Base-by-base conservation (phyloP, 352 stramenopile genomes). In the Phytophthora hybrid region DNA sequence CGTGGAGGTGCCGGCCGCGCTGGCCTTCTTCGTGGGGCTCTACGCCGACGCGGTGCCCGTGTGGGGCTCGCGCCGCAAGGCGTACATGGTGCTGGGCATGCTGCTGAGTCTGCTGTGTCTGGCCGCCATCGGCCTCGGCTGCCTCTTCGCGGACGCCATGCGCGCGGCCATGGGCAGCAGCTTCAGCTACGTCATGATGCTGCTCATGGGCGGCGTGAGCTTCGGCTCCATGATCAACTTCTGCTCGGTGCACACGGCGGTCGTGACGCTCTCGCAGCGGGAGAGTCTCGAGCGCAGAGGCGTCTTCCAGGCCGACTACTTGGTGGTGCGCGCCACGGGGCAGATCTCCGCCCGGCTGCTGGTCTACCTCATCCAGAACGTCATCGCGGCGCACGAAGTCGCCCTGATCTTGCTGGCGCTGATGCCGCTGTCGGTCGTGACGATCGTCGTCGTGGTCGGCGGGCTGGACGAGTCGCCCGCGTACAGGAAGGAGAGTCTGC, bases 21-120 rank as follows among this genome's bases (percentile, higher is more conserved):
- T 94, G 59, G 97, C 93, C 66, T 90, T 98, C 58, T 74, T 97
- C 39, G 83, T 96, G 46, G 93, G 90, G 31, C 82, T 97, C 26
- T 31, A 31, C 26, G 26, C 26, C 26, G 26, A 31, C 26, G 26
- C 79, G 31, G 84, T 91, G 59, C 92, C 92, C 4, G 82, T 97
- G 56, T 82, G 76, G 56, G 86, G 89, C 31, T 85, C 83, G n/a
- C 84, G 86, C 21, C 79, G 90, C 57, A 96, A 95, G 78, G 79
- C 88, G 9, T 97, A 97, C 78, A 94, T 97, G 80, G 70, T 91
- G 8, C 46, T 93, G 16, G 92, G 92, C 1, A 71, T 88, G 64
- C n/a, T 68, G 3, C 63, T 86, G 7, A 86, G 79, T 60, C 66
- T 82, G 13, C 19, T 76, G 56, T 76, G 70, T 29, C 46, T 81